Evolutionary conservation across 768 basidiomycete species (phyloP).

Genomic region (Trametes elegans): DNA sequence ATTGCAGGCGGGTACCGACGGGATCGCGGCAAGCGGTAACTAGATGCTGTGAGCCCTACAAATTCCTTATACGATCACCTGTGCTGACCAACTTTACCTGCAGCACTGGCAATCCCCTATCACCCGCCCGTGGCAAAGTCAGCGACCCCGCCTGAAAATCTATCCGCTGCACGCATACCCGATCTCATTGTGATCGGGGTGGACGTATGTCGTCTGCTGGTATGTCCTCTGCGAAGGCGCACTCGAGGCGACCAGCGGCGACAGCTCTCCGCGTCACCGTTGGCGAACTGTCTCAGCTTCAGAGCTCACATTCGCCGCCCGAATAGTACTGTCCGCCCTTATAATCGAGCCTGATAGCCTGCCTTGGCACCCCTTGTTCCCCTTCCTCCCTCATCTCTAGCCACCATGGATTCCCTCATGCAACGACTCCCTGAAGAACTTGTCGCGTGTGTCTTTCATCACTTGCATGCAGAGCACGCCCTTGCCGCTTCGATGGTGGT

Average conservation of each 20-base stretch:
- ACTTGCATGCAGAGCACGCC: background rate
- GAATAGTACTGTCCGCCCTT: slow-evolving; percentile 3
- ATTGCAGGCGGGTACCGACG: background rate
- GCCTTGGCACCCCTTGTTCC: background rate
- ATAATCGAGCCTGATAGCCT: background rate
- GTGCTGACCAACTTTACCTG: slow-evolving; percentile 5
- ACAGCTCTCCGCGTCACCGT: slow-evolving; percentile 4
- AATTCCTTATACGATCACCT: background rate
- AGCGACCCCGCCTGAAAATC: too few species aligned
- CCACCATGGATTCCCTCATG: background rate
- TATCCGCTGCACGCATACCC: background rate
- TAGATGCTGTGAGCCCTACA: background rate
- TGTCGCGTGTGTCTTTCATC: slow-evolving; percentile 12
- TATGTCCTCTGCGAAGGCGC: slow-evolving; percentile 4
- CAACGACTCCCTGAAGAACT: slow-evolving; percentile 14
- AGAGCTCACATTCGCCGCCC: slow-evolving; percentile 6
- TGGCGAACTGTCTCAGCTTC: slow-evolving; percentile 1
- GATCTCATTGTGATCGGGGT: background rate
- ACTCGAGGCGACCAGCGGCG: background rate
- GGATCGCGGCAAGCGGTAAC: background rate
- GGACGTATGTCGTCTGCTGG: background rate
- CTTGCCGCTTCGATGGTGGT: slow-evolving; percentile 19
- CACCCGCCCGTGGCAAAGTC: background rate
- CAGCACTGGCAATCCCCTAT: background rate
- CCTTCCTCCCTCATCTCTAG: background rate